Base-by-base conservation (phyloP, 768 basidiomycete genomes). In the Cyathus striatus region DNA sequence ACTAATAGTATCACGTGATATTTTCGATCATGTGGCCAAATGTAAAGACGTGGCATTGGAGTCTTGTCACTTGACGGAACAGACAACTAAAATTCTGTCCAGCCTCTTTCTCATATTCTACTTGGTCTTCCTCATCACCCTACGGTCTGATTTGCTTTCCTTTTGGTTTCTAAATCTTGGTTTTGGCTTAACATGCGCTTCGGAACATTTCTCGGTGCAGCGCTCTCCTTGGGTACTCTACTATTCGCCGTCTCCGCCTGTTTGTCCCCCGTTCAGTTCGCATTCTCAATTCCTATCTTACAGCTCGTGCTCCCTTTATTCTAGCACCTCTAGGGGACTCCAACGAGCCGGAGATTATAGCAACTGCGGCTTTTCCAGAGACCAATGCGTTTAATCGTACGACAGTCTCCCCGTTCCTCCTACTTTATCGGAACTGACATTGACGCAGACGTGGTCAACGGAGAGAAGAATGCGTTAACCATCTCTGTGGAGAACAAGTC, bases 401-500 rank as follows among this genome's bases (percentile, higher is more conserved):
- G 87, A 75, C 41, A 22, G 25, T 43, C 10, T 33, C 49, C 21
- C 21, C 39, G 9, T 34, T 26, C 38, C 20, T 47, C 40, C 53
- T 50, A 18, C 49, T 41, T 47, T 25, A 44, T 44, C 54, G 49
- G 50, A 38, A 30, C 42, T 33, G 41, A 32, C 16, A 4, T 43
- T 35, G 13, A 9, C 34, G n/a, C 54, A 91, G 89, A 90, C 46
- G 68, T 91, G 38, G 80, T 90, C 23, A 92, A 92, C 52, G 89
- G 89, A 45, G 86, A 89, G 69, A 79, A 75, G 56, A 92, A 90
- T 57, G 65, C 73, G 23, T 65, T 92, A 24, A 63, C 63, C 20
- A 61, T 92, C 38, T 61, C 70, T 21, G 70, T 91, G 10, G 87
- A 89, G 62, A 92, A 89, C 63, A 85, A 78, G 59, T 83, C 85